Base-by-base conservation (phyloP, 345 rosid genomes). In the Passiflora organensis region DNA sequence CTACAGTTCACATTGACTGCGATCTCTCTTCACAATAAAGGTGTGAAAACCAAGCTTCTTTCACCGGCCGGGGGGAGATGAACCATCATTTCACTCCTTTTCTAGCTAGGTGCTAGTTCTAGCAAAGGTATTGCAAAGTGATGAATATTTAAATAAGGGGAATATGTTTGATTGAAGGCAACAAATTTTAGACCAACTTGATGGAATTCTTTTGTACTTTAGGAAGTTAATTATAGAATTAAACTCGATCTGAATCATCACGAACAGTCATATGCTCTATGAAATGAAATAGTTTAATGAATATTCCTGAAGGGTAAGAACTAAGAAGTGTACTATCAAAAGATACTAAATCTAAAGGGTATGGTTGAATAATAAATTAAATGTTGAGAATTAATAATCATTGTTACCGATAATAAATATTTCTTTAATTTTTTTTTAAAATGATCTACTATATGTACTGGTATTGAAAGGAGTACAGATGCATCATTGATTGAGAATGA, bases 31-130 rank as follows among this genome's bases (percentile, higher is more conserved):
- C 51, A 39, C 60, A n/a, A 19, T 43, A n/a, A 58, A 73, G 76
- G 63, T 73, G 81, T 81, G 72, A 73, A 71, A 59, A 66, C 56
- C 60, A 81, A 78, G 80, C 71, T 74, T 77, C 75, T 65, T 65
- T 66, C 24, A n/a, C n/a, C n/a, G n/a, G n/a, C n/a, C n/a, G 17
- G 17, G 45, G 69, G 78, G 68, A 41, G 74, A 69, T 38, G 43
- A 38, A 38, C 73, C 59, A 78, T 82, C 67, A 82, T 82, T 76
- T 72, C 75, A 48, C 51, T 51, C 64, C 59, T 65, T 37, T 42
- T n/a, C n/a, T n/a, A n/a, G n/a, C n/a, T 62, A 62, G 73, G 51
- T 57, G 56, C 55, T 64, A 38, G 61, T 62, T 61, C 65, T 65
- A 60, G 53, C 69, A 58, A 53, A 58, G 34, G 39, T 44, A 46